A percentile compares a stretch with the other conserved stretches of the same genome.
phyloP scores from a whole-genome alignment of 1,139 yeast species.

The Magnusiomyces paraingens region DNA sequence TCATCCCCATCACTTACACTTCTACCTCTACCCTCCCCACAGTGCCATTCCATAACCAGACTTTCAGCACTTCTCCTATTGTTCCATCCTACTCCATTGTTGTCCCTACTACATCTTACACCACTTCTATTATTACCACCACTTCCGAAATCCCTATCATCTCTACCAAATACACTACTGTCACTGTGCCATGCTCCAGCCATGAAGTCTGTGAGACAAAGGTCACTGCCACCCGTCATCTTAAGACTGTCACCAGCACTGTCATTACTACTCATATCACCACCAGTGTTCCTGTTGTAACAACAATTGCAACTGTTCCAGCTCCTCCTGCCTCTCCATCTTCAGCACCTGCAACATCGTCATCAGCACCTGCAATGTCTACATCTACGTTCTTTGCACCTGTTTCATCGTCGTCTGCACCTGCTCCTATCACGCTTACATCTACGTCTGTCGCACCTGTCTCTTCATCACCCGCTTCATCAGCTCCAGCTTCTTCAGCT shows the following conservation, averaged over 20 bases:
- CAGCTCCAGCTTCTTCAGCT: not conserved
- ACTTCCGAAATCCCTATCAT: not conserved
- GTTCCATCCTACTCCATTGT: not conserved
- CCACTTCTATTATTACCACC: not conserved
- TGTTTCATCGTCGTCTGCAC: not conserved
- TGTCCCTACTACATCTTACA: not conserved
- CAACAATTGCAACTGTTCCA: not conserved
- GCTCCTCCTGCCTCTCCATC: not conserved
- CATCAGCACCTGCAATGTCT: not conserved
- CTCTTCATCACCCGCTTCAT: not conserved
- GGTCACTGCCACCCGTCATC: not conserved
- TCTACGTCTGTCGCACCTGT: too few species aligned
- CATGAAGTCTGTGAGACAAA: conserved; percentile 1
- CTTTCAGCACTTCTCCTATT: not conserved
- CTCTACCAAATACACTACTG: not conserved
- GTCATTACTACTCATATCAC: conserved; percentile 1
- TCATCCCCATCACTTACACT: conserved; percentile 5
- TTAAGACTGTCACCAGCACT: not conserved
- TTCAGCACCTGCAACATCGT: not conserved
- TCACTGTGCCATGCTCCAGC: not conserved
- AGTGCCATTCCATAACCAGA: not conserved
- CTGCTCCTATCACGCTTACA: not conserved
- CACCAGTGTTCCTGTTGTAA: not conserved
- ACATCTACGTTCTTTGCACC: not conserved
- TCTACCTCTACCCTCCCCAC: not conserved